Evolutionary conservation across 441 rosid species (phyloP), one percentile per base, ranked within the genome.

Genomic region (Bocquillonia castaneifolia): DNA sequence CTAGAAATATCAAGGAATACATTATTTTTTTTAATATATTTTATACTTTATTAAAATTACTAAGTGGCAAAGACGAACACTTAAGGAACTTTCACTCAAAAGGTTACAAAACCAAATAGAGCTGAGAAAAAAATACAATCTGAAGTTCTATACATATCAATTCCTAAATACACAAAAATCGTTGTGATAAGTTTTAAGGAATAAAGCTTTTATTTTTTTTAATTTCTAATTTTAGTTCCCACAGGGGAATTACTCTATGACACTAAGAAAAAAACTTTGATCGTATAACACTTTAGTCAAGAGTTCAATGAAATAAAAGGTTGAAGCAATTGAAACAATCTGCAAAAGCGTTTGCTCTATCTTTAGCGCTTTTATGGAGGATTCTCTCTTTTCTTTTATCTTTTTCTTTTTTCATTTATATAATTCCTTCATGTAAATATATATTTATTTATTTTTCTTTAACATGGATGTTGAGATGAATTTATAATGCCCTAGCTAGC

Each of bases 261-360:
- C 51, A 54, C 73, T 69, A 63, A 76, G 63, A 63, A 36, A 71
- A 15, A 67, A 72, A 65, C 29, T 75, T 63, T 70, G 79, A 74
- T 72, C 70, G 4, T 17, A 25, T 34, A 53, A 42, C 51, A 34
- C 52, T 53, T 70, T 70, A 65, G 72, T 75, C 72, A 48, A 72
- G 26, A 36, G 59, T 72, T 56, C 59, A 64, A 73, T 40, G 57
- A 62, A 67, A 67, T 26, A 45, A 61, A 78, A 74, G 70, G 56
- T 55, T 51, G 69, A 70, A 69, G 53, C 57, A 72, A 69, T 59
- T 45, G 57, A 63, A 63, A 40, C 55, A 56, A 45, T 57, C 71
- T 73, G 80, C 59, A 71, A 83, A 80, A 75, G 80, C 36, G 65
- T 29, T 74, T 64, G 50, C 39, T 67, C 42, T 52, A 64, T 18